A percentile compares a stretch with the other conserved stretches of the same genome.
Evolutionary conservation across 1,284 basidiomycete genomes (phyloP).

Genomic region (Exsudoporus floridanus): DNA sequence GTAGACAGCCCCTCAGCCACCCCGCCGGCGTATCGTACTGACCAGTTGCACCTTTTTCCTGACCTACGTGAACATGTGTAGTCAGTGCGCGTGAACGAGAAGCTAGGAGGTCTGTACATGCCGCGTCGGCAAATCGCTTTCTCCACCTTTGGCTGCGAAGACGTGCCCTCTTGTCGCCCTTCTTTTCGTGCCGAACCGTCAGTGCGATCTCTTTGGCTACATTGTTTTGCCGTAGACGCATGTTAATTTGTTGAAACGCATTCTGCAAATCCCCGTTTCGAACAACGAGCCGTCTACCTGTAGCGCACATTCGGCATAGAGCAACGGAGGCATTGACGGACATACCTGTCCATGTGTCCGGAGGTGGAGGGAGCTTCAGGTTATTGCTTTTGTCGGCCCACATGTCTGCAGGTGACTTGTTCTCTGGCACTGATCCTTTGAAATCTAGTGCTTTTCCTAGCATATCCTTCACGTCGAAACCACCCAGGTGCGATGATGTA

Average conservation of each 20-base stretch:
- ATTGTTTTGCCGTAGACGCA: constrained; percentile 55
- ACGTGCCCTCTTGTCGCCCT: constrained; percentile 37
- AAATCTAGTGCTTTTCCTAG: constrained; percentile 18
- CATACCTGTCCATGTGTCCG: constrained; percentile 33
- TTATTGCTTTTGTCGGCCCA: constrained; percentile 39
- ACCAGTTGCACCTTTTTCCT: constrained; percentile 53
- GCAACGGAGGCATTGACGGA: background rate
- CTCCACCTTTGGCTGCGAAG: constrained; percentile 39
- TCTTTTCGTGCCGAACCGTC: constrained; percentile 60
- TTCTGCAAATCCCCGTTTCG: constrained; percentile 34
- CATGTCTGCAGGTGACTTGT: constrained; percentile 32
- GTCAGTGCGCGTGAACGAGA: constrained; percentile 12
- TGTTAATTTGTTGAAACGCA: constrained; percentile 51
- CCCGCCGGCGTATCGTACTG: constrained; percentile 49
- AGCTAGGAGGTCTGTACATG: constrained; percentile 17
- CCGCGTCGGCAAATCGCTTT: constrained; percentile 39
- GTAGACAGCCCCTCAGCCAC: constrained; percentile 33
- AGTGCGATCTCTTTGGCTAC: constrained; percentile 52
- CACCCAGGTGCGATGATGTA: background rate
- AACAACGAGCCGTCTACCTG: constrained; percentile 46
- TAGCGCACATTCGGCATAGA: constrained; percentile 7
- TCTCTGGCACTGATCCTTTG: constrained; percentile 12
- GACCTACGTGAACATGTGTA: constrained; percentile 39
- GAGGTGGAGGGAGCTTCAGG: constrained; percentile 25
- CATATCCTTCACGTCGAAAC: constrained; percentile 18